Evolutionary conservation across 805 yeast genomes (phyloP).

Genomic region (Saccharomycopsis oosterbeekiorum): DNA sequence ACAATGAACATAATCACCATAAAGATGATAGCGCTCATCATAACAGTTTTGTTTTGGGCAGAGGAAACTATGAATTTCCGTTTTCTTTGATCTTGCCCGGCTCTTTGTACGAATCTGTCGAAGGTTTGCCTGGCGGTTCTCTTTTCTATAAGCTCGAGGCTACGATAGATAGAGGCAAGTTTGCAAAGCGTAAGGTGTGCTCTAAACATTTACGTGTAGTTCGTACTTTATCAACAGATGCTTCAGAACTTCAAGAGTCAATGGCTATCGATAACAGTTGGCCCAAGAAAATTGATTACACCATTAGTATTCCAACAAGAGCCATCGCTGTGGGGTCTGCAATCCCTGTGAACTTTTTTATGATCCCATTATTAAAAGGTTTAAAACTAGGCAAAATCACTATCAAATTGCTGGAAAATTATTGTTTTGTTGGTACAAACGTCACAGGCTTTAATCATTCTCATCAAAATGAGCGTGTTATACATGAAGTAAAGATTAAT

Average conservation of each 20-base stretch:
- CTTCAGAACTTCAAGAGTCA: conserved; percentile 81
- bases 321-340: conserved; percentile 86
- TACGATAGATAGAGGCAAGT: conserved; percentile 72
- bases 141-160: conserved; percentile 68
- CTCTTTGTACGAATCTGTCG: conserved; percentile 73
- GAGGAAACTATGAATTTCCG: conserved; percentile 86
- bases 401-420: conserved; percentile 58
- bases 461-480: conserved; percentile 51
- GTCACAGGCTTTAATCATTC: conserved; percentile 21
- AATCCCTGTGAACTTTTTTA: conserved; percentile 54
- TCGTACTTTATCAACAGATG: conserved; percentile 79
- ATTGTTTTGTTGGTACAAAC: conserved; percentile 27
- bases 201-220: conserved; percentile 71
- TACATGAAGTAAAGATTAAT: conserved; percentile 40
- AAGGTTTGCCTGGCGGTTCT: conserved; percentile 77
- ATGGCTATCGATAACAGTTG: conserved; percentile 90
- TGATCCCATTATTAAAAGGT: conserved; percentile 79
- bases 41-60: conserved; percentile 32
- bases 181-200: conserved; percentile 51
- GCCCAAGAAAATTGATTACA: conserved; percentile 90
- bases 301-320: conserved; percentile 74
- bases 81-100: conserved; percentile 83
- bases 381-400: conserved; percentile 65
- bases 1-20: background rate
- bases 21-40: background rate